phyloP scores from a whole-genome alignment of 495 filamentous ascomycete species.

The Hypoxylon fuscum region DNA sequence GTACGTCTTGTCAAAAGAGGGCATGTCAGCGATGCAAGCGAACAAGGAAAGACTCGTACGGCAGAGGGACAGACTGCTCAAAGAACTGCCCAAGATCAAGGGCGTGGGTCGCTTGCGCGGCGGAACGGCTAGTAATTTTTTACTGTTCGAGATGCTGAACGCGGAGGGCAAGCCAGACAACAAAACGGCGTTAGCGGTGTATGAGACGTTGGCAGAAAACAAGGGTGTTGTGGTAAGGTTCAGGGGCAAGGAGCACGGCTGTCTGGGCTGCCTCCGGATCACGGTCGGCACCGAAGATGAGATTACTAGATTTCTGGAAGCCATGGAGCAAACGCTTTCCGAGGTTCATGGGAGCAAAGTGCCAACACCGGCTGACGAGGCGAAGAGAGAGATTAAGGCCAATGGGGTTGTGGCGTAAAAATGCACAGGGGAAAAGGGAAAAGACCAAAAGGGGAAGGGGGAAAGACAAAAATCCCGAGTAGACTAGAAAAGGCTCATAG shows the following conservation, averaged over 20 bases:
- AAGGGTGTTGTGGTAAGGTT: constrained; percentile 93
- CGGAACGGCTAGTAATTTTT: constrained; percentile 83
- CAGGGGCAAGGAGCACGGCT: constrained; percentile 89
- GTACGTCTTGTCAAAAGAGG: constrained; percentile 70
- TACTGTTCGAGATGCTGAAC: constrained; percentile 88
- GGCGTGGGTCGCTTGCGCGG: constrained; percentile 86
- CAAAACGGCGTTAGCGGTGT: constrained; percentile 75
- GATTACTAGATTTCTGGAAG: constrained; percentile 76
- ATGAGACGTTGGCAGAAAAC: constrained; percentile 85
- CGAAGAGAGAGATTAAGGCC: constrained; percentile 44
- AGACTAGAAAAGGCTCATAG: neutral
- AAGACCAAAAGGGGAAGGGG: neutral
- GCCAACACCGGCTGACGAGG: constrained; percentile 39
- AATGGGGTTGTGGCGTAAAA: constrained; percentile 47
- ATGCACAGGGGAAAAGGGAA: neutral
- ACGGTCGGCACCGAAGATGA: constrained; percentile 92
- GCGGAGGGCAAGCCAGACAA: constrained; percentile 79
- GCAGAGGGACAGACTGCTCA: constrained; percentile 79
- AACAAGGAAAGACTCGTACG: constrained; percentile 72
- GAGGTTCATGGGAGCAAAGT: constrained; percentile 54
- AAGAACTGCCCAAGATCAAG: constrained; percentile 75
- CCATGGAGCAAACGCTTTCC: constrained; percentile 68
- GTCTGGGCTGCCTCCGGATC: constrained; percentile 85
- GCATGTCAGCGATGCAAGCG: constrained; percentile 73
- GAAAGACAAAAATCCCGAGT: neutral